Evolutionary conservation across 2,329 filamentous ascomycete genomes (phyloP).

Genomic region (Fusarium subtropicale): DNA sequence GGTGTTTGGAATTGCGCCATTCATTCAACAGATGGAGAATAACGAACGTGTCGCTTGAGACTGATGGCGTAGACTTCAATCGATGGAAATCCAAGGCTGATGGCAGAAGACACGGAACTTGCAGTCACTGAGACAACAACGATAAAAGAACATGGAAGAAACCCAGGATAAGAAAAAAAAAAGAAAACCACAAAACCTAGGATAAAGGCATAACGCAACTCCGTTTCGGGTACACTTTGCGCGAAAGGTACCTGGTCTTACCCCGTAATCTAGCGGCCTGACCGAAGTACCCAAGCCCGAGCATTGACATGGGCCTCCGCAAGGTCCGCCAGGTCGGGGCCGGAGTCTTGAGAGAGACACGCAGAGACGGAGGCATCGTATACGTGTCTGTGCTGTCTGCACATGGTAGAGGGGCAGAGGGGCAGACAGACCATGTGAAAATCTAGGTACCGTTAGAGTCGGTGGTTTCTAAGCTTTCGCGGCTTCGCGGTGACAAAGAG

Average conservation of each 20-base stretch:
- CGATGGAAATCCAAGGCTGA: background rate
- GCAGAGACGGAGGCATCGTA: background rate
- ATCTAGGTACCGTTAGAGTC: conserved; percentile 28
- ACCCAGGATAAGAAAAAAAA: conserved; percentile 12
- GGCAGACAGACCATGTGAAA: conserved; percentile 23
- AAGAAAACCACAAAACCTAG: conserved; percentile 3
- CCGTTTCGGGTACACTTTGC: conserved; percentile 30
- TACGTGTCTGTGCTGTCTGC: conserved; percentile 2
- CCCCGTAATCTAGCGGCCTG: conserved; percentile 13
- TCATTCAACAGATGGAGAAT: background rate
- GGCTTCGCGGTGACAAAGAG: conserved; percentile 40
- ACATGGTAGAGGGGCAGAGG: conserved; percentile 2
- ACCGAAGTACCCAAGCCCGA: conserved; percentile 36
- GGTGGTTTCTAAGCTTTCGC: conserved; percentile 36
- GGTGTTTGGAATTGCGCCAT: conserved; percentile 13
- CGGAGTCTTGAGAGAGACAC: background rate
- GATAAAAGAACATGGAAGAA: conserved; percentile 8
- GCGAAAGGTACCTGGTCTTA: conserved; percentile 25
- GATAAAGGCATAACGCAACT: conserved; percentile 15
- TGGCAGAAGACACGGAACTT: conserved; percentile 1
- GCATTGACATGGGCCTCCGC: conserved; percentile 32
- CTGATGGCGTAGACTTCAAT: conserved; percentile 3
- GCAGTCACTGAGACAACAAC: conserved; percentile 12
- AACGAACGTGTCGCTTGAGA: background rate
- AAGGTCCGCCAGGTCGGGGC: conserved; percentile 22